Conservation (phyloP, 768 basidiomycete species). For the Gautieria morchelliformis region DNA sequence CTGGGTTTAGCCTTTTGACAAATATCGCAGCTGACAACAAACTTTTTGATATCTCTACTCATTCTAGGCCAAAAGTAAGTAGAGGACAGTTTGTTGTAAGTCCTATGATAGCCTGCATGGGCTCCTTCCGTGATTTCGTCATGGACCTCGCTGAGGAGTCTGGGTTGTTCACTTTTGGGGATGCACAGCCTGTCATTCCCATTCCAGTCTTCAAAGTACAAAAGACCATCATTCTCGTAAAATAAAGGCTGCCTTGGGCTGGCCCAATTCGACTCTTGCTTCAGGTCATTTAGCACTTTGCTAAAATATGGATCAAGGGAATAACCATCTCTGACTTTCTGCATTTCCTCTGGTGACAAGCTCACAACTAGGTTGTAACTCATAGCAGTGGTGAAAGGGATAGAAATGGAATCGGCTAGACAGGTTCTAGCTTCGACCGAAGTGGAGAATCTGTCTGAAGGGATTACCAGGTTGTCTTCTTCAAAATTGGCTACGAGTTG, state of each 20-base stretch:
- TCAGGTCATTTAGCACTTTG: background rate
- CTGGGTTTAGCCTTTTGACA: constrained; percentile 12
- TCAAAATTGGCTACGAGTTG: too few relatives aligned
- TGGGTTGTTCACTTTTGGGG: too few relatives aligned
- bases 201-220: too few relatives aligned
- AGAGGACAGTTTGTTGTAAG: background rate
- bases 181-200: too few relatives aligned
- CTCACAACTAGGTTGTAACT: background rate
- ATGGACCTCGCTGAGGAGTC: too few relatives aligned
- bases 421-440: background rate
- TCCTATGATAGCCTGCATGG: too few relatives aligned
- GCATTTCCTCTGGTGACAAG: background rate
- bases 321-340: background rate
- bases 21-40: constrained; percentile 19
- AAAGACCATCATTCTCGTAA: constrained; percentile 5
- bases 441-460: background rate
- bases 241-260: constrained; percentile 10
- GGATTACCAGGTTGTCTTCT: too few relatives aligned
- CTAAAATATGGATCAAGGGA: background rate
- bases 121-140: too few relatives aligned
- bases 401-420: background rate
- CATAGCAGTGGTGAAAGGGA: constrained; percentile 1
- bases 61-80: constrained; percentile 20
- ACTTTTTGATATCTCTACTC: constrained; percentile 15
- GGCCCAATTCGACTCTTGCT: background rate